phyloP scores from a whole-genome alignment of 441 rosid genomes.

The Adansonia gregorii region DNA sequence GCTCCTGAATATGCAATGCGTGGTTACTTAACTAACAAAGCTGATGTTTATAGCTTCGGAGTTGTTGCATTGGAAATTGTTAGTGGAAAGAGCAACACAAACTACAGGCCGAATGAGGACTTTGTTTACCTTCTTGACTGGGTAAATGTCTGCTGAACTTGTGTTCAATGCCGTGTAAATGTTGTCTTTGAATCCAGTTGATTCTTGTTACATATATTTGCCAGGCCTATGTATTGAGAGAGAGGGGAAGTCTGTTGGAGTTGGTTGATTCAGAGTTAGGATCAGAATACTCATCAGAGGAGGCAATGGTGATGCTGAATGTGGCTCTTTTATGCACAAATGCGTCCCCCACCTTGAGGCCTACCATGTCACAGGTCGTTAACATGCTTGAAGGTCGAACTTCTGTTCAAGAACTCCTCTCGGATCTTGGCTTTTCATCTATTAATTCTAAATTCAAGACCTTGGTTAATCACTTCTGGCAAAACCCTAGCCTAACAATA shows the following conservation, averaged over 20 bases:
- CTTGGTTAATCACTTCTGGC: conserved; percentile 85
- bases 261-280: conserved; percentile 67
- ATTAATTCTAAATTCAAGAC: conserved; percentile 63
- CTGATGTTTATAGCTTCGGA: conserved; percentile 58
- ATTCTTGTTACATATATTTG: not conserved
- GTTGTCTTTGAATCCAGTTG: not conserved
- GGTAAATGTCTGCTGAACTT: conserved; percentile 39
- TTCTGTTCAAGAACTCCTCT: conserved; percentile 71
- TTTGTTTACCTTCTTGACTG: conserved; percentile 73
- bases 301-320: conserved; percentile 74
- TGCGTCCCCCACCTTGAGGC: conserved; percentile 84
- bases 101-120: conserved; percentile 58
- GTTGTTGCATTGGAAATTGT: conserved; percentile 71
- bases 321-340: conserved; percentile 81
- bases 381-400: conserved; percentile 86
- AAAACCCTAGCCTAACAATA: conserved; percentile 56
- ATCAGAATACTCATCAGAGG: conserved; percentile 61
- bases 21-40: conserved; percentile 66
- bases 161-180: not conserved
- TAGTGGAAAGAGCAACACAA: conserved; percentile 66
- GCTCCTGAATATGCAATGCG: conserved; percentile 66
- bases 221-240: conserved; percentile 86
- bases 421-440: conserved; percentile 76
- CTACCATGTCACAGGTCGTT: conserved; percentile 87
- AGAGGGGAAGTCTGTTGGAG: conserved; percentile 70